Evolutionary conservation across 805 yeast species (phyloP), one percentile per base, ranked within the genome.

Genomic region (Saturnispora sekii): DNA sequence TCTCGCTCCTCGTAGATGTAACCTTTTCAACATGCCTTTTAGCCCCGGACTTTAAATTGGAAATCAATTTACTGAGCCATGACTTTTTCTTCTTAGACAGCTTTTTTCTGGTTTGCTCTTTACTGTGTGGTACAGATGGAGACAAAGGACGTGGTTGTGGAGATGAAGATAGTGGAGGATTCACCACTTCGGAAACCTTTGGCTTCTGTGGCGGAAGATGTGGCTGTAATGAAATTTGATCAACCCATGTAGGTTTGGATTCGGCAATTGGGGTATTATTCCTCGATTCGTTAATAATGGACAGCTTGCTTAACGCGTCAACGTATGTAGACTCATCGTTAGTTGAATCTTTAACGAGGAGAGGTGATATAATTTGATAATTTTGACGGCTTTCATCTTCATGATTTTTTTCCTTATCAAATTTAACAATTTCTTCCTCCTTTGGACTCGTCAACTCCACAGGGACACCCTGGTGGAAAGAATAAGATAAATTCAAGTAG

Each of bases 391-490:
- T 21, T 21, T 5, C 15, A 32, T n/a, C 34, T 6, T 16, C 10
- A 15, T 10, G 15, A 14, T 34, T 17, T 17, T n/a, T 21, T 32
- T 16, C 28, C n/a, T 21, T 15, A n/a, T 40, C 36, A 44, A 48
- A 29, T 9, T 42, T 43, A 8, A 45, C 32, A 17, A 55, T 42
- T 16, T 55, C 53, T 11, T 51, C 57, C 17, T 53, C 51, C 2
- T 49, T 44, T 12, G 64, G 61, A 2, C 54, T 43, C 33, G 45
- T 34, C 10, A 61, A 50, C 16, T 59, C 62, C 30, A 62, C 51
- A 18, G 60, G 59, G 30, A 56, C 51, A 10, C 64, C 66, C 3
- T 64, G 56, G 44, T 60, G 65, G 12, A 61, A 47, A 44, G 63
- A 59, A 44, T 57, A 60, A 2, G 58, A 49, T 5, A 49, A 53